Percentiles rank a stretch among this genome's conserved stretches.
phyloP scores from a whole-genome alignment of 768 basidiomycete genomes.

The Boletus sp. region DNA sequence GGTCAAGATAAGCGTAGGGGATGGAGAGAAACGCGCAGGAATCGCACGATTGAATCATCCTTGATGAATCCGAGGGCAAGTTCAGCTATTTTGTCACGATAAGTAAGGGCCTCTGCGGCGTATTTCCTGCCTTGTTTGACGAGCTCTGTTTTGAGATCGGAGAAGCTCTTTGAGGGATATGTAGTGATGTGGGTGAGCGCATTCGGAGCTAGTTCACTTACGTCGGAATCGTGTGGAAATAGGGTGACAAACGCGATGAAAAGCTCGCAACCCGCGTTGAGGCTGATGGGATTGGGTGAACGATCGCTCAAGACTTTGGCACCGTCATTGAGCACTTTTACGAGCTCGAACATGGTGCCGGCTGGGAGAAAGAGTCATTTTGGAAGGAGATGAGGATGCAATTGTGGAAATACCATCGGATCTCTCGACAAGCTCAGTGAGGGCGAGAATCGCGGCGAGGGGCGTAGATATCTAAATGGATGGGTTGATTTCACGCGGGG shows the following conservation, averaged over 20 bases:
- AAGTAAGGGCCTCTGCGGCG: constrained; percentile 75
- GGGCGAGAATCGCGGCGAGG: constrained; percentile 82
- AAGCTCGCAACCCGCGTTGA: constrained; percentile 87
- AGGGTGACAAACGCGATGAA: constrained; percentile 88
- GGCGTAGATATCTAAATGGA: constrained; percentile 68
- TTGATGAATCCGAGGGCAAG: constrained; percentile 90
- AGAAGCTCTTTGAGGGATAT: constrained; percentile 60
- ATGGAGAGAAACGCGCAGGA: constrained; percentile 17
- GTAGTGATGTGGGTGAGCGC: constrained; percentile 5
- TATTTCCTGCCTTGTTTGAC: constrained; percentile 80
- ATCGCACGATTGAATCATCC: constrained; percentile 82
- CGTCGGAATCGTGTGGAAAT: constrained; percentile 79
- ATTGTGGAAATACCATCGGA: constrained; percentile 63
- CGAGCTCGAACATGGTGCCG: constrained; percentile 91
- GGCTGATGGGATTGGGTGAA: constrained; percentile 76
- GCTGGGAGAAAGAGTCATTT: constrained; percentile 42
- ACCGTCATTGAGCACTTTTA: constrained; percentile 76
- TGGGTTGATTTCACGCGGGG: neutral
- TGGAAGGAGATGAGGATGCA: neutral
- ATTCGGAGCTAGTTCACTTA: constrained; percentile 39
- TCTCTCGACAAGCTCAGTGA: constrained; percentile 77
- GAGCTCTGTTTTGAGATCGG: constrained; percentile 78
- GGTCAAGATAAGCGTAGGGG: constrained; percentile 12
- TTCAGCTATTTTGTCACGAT: constrained; percentile 86
- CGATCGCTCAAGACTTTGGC: constrained; percentile 59